Evolutionary conservation across 2,329 filamentous ascomycete species (phyloP).

Genomic region (Biscogniauxia mediterranea): DNA sequence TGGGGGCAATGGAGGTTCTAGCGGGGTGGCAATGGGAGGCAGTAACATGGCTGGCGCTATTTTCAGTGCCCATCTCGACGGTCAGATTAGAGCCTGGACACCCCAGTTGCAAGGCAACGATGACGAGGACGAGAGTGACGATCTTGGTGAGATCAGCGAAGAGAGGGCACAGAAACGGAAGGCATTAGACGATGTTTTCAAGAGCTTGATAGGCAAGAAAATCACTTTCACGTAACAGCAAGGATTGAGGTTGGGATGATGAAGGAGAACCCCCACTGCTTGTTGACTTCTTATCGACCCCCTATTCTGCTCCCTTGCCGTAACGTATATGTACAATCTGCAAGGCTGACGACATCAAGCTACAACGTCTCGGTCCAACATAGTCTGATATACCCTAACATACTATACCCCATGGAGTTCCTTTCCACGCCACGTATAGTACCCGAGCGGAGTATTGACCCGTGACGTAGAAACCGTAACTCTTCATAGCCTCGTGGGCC

Average conservation of each 20-base stretch:
- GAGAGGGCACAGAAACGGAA: slow-evolving; percentile 69
- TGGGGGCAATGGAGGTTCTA: slow-evolving; percentile 57
- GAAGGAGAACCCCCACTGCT: neutral
- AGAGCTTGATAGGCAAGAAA: slow-evolving; percentile 69
- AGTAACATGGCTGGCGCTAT: slow-evolving; percentile 54
- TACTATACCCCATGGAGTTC: neutral
- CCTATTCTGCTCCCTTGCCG: neutral
- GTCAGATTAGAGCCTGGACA: slow-evolving; percentile 77
- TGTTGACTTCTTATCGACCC: no score
- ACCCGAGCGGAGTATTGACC: neutral
- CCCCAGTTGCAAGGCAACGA: slow-evolving; percentile 55
- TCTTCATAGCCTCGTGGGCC: neutral
- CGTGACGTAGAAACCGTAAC: neutral
- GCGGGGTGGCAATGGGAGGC: slow-evolving; percentile 60
- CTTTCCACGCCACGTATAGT: neutral
- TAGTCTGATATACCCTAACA: neutral
- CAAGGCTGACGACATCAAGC: neutral
- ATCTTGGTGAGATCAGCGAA: slow-evolving; percentile 37
- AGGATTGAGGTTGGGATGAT: neutral
- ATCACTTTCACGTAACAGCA: slow-evolving; percentile 55
- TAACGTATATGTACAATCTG: neutral
- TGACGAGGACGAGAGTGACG: slow-evolving; percentile 47
- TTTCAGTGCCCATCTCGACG: slow-evolving; percentile 82
- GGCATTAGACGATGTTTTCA: slow-evolving; percentile 76
- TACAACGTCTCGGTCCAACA: neutral